Conservation (phyloP, 345 rosid genomes). For the Hibiscus tridactylites region DNA sequence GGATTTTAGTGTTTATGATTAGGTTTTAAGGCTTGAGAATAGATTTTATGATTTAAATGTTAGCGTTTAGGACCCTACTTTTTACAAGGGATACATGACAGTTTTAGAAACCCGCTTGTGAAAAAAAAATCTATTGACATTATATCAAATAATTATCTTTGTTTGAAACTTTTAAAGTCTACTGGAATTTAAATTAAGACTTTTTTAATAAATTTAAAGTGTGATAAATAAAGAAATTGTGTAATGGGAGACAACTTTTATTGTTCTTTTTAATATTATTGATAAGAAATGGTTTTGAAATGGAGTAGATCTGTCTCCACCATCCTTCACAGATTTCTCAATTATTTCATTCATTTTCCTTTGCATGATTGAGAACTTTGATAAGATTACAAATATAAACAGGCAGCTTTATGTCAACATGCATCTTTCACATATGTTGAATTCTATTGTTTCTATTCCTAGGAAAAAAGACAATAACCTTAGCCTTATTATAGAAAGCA, state of each 20-base stretch:
- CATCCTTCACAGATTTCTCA: background rate
- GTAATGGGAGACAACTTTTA: conserved; percentile 5
- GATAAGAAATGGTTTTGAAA: background rate
- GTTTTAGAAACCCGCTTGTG: too few species aligned
- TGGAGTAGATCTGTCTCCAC: background rate
- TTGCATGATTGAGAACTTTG: background rate
- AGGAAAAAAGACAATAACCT: background rate
- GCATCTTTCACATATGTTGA: background rate
- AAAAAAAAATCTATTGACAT: too few species aligned
- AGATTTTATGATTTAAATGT: too few species aligned
- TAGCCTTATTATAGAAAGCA: background rate
- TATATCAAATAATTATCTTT: too few species aligned
- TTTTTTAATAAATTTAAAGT: background rate
- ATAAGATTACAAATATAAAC: background rate
- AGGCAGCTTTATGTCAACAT: background rate
- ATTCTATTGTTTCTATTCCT: background rate
- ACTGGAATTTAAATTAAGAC: too few species aligned
- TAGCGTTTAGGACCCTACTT: too few species aligned
- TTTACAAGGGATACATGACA: too few species aligned
- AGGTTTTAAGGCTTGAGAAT: too few species aligned
- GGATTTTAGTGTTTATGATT: too few species aligned
- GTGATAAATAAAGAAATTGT: background rate
- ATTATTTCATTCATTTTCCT: background rate
- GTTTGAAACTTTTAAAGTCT: too few species aligned
- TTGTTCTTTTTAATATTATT: background rate